Base-by-base conservation (phyloP, 495 filamentous ascomycete species). In the Pseudoneurospora amorphoporcata region DNA sequence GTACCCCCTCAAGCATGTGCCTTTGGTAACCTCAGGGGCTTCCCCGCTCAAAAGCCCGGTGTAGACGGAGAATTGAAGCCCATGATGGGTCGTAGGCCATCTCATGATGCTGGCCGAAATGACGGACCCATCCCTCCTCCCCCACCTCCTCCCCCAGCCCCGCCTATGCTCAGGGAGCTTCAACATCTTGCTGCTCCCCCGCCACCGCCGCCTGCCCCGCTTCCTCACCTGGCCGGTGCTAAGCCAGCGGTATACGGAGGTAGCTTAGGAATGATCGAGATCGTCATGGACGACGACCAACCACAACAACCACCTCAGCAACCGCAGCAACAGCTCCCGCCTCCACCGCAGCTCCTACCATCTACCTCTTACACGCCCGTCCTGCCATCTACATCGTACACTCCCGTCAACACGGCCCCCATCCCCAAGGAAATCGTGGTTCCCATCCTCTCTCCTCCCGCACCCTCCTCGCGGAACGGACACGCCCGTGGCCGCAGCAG, bases 151-250 rank as follows among this genome's bases (percentile, higher is more conserved):
- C 85, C 84, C 0, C 85, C 84, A 1, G 82, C 82, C 8, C 81
- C 81, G 40, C 90, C 91, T 12, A 87, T 97, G 39, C 84, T 97
- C 45, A 89, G 90, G 69, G 92, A 97, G 75, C 87, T 97, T n/a
- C 91, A 94, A 77, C 94, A 97, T 81, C 87, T 97, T 9, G 89
- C 90, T 38, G 84, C 77, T 17, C 88, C 88, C 5, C 88, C 90
- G 3, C 90, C 90, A 4, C 90, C 90, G 0, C 90, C 90, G 12
- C 90, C 91, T 3, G 90, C 90, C 2, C 91, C 87, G 1, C 72
- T 86, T 6, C 82, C 83, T 2, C 75, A 78, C n/a, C 29, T 72
- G 9, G 73, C 37, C 35, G 79, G 77, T 1, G 35, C 47, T 19
- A 78, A 82, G 16, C 78, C 77, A 12, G 72, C 78, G 16, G 78